phyloP scores from a whole-genome alignment of 1,284 basidiomycete species.

The Grifola frondosa region DNA sequence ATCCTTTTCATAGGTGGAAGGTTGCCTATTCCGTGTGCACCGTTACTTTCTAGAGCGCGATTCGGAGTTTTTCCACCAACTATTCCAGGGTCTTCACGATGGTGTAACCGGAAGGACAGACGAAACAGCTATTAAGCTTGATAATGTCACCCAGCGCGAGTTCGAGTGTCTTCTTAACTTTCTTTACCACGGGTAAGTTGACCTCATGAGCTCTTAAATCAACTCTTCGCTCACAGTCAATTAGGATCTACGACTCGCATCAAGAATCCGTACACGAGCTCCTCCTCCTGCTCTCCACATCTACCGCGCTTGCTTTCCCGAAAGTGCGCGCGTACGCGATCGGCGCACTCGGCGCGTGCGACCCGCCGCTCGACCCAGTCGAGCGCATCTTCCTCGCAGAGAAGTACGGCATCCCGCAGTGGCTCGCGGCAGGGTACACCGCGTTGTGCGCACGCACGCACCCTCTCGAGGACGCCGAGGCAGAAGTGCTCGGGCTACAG shows the following conservation, averaged over 20 bases:
- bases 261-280: slow-evolving; percentile 20
- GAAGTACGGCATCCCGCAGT: slow-evolving; percentile 22
- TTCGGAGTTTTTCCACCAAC: slow-evolving; percentile 32
- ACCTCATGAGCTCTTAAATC: neutral
- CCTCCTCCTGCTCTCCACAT: slow-evolving; percentile 25
- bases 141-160: slow-evolving; percentile 21
- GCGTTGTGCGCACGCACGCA: slow-evolving; percentile 20
- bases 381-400: slow-evolving; percentile 23
- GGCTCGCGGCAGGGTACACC: slow-evolving; percentile 22
- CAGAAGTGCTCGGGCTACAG: slow-evolving; percentile 21
- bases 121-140: slow-evolving; percentile 21
- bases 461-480: slow-evolving; percentile 23
- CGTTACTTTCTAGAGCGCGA: slow-evolving; percentile 32
- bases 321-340: slow-evolving; percentile 24
- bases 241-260: slow-evolving; percentile 9
- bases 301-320: slow-evolving; percentile 25
- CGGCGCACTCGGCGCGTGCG: slow-evolving; percentile 17
- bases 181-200: slow-evolving; percentile 25
- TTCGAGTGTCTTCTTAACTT: slow-evolving; percentile 29
- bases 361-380: slow-evolving; percentile 22
- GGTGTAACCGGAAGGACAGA: slow-evolving; percentile 20
- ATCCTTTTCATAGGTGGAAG: slow-evolving; percentile 25
- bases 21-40: slow-evolving; percentile 32
- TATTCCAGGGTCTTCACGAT: slow-evolving; percentile 23
- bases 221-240: no score